Evolutionary conservation across 1,139 yeast genomes (phyloP).

Genomic region (Yamadazyma friedrichii): DNA sequence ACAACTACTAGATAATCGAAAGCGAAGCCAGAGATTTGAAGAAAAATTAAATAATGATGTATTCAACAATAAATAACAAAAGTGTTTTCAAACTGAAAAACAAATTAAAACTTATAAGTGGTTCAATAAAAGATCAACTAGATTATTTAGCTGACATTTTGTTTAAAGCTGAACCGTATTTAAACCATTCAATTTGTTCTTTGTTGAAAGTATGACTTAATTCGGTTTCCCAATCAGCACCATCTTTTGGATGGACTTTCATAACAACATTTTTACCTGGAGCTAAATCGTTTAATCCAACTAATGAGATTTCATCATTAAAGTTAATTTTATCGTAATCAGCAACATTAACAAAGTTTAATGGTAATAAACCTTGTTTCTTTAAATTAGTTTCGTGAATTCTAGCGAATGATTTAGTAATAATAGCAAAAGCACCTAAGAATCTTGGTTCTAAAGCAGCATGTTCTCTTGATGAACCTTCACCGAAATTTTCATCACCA

Average conservation of each 20-base stretch:
- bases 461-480: constrained; percentile 99
- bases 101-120: background rate
- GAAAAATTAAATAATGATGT: constrained; percentile 5
- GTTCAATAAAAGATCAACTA: too few relatives aligned
- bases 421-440: constrained; percentile 97
- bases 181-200: constrained; percentile 99
- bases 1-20: too few relatives aligned
- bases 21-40: background rate
- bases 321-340: constrained; percentile 95
- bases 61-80: constrained; percentile 11
- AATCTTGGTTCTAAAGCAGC: constrained; percentile 99
- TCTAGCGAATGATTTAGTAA: constrained; percentile 97
- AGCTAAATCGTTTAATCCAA: constrained; percentile 81
- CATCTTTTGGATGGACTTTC: constrained; percentile 89
- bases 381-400: constrained; percentile 62
- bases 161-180: constrained; percentile 98
- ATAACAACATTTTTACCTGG: constrained; percentile 89
- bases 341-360: constrained; percentile 83
- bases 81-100: background rate
- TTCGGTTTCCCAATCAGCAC: constrained; percentile 82
- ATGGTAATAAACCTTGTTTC: constrained; percentile 70
- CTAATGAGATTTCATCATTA: constrained; percentile 83
- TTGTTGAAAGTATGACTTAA: constrained; percentile 93
- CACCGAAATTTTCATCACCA: constrained; percentile 99
- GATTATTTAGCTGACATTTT: constrained; percentile 55